Base-by-base conservation (phyloP, 108 stramenopile species). In the Nitzschia sp. region DNA sequence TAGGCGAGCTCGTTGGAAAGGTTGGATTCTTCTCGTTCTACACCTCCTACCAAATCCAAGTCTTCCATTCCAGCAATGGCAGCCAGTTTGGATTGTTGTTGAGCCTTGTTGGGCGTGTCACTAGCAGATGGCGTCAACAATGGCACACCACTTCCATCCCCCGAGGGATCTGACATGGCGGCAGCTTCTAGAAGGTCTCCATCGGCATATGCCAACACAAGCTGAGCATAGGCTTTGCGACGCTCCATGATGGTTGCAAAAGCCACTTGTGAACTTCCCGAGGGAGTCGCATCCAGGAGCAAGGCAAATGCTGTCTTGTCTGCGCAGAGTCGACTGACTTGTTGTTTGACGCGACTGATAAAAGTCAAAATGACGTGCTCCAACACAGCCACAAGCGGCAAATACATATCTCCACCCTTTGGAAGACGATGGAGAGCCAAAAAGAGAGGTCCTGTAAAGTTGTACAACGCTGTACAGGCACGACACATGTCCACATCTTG, bases 301-400 rank as follows among this genome's bases (percentile, higher is more conserved):
- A 93, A 55, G 37, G 63, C 66, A 39, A 86, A 72, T 19, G 89
- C 92, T 7, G 76, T 81, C 72, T 93, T 90, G 51, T 78, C 80
- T 24, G 74, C 63, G 37, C 87, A 85, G 10, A 93, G 54, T 44
- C 86, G 61, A 2, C 72, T 53, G 9, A 92, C 82, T 58, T 88
- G 81, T 50, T 83, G 82, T 65, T 93, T 93, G 59, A 90, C 86
- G 14, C 92, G 86, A 6, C 88, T 88, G 52, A 86, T 88, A 70
- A 94, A 94, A n/a, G 90, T 94, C 29, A 91, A 66, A 53, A 90
- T 81, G 59, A 86, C 83, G 65, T 94, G 93, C 68, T 94, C 93
- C 63, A 94, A 63, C 43, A 91, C 87, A 6, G 86, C 89, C 14
- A 94, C 87, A 42, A 91, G 38, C 5, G 88, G 87, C 26, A 88